Percentiles rank a stretch among this genome's conserved stretches.
These are phyloP conservation scores for Plenodomus lindquistii DNA, from an alignment of 2,329 filamentous ascomycete genomes.

Conservation along the genomic window DNA sequence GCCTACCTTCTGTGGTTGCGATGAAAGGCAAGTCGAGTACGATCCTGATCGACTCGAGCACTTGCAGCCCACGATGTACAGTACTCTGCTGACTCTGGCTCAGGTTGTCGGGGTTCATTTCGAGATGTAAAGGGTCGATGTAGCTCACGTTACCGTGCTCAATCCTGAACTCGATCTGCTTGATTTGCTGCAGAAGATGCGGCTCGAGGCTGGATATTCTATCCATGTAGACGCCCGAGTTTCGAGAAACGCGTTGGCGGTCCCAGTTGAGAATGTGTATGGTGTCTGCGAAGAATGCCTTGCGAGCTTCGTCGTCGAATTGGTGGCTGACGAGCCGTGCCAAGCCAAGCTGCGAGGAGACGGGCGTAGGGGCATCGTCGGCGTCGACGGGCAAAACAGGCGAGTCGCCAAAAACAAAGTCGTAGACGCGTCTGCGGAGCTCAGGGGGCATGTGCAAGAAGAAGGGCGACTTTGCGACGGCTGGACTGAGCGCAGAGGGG, in stretches of 20 bases:
- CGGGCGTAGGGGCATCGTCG: background rate
- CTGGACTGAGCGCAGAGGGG: background rate
- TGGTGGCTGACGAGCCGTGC: constrained; percentile 15
- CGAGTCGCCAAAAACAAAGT: constrained; percentile 9
- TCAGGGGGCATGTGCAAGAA: constrained; percentile 11
- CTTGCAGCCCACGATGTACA: constrained; percentile 1
- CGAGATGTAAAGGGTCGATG: background rate
- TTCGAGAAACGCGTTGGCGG: background rate
- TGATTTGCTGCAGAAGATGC: background rate
- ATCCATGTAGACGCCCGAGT: background rate
- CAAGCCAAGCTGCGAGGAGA: background rate
- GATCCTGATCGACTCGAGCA: constrained; percentile 14
- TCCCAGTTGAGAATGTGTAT: constrained; percentile 14
- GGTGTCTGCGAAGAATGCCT: constrained; percentile 13
- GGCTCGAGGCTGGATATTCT: constrained; percentile 4
- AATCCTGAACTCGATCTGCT: background rate
- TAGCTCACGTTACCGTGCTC: background rate
- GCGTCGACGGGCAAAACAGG: constrained; percentile 1
- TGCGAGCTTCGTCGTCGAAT: constrained; percentile 11
- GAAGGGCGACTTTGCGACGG: constrained; percentile 4
- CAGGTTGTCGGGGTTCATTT: background rate
- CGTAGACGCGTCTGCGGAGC: constrained; percentile 16
- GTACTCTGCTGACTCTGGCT: constrained; percentile 4
- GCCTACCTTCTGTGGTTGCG: background rate
- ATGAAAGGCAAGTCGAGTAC: constrained; percentile 12